Base-by-base conservation (phyloP, 2,329 filamentous ascomycete species). In the Fusarium continuum region DNA sequence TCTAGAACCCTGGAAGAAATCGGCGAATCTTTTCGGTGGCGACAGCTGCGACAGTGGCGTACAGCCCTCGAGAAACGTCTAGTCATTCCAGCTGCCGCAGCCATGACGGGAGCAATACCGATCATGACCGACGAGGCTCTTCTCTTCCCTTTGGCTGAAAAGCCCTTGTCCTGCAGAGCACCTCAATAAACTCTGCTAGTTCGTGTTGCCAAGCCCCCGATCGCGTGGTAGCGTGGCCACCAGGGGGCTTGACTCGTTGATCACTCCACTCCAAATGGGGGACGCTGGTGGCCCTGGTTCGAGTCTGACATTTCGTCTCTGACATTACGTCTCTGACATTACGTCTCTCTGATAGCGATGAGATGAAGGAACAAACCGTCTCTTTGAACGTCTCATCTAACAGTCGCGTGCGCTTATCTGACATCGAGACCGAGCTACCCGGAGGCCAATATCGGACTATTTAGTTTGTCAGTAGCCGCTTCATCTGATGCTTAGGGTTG, bases 181-280 rank as follows among this genome's bases (percentile, higher is more conserved):
- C 22, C n/a, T 6, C 25, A 53, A 53, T 54, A 59, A 20, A 59
- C 31, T 54, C 54, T 54, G 36, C n/a, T 59, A 59, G 55, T 20
- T n/a, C 10, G 3, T 7, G 10, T 4, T 26, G 55, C 55, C 46
- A 59, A 59, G 55, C 11, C 17, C 6, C 26, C 46, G 55, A 59
- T 59, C 55, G 55, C 44, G 43, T 58, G 55, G 36, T 59, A 54
- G 55, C 44, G 43, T 58, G 55, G 36, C 16, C 17, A n/a, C n/a
- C 28, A 53, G 54, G 46, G 52, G 46, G 25, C 29, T 43, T 59
- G 55, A 59, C 55, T 59, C 54, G 28, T 19, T 22, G 38, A 39
- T 58, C 36, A 51, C 55, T 58, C 55, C 55, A 56, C 31, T n/a
- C n/a, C n/a, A n/a, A n/a, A n/a, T n/a, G n/a, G n/a, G n/a, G n/a